Percentiles rank a stretch among this genome's conserved stretches.
phyloP scores from a whole-genome alignment of 2,329 filamentous ascomycete species.

The Paraphaeosphaeria minitans region DNA sequence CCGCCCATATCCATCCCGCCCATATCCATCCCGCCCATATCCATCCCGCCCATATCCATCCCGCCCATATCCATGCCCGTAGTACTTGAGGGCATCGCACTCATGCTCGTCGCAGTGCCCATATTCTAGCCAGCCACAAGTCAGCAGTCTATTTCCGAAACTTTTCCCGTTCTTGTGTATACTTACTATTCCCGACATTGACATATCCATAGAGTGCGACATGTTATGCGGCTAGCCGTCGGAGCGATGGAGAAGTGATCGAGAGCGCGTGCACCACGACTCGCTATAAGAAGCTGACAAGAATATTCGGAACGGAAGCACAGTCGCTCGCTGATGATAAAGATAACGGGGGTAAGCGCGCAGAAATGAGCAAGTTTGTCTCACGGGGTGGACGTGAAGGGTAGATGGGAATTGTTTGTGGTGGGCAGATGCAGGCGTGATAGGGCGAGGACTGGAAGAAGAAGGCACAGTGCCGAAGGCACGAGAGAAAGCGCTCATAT shows the following conservation, averaged over 20 bases:
- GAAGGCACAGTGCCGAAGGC: background rate
- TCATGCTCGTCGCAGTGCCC: slow-evolving; percentile 26
- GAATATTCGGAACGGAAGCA: background rate
- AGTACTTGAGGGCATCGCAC: slow-evolving; percentile 27
- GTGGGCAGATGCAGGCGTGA: background rate
- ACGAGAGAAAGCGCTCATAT: background rate
- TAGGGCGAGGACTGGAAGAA: background rate
- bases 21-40: slow-evolving; percentile 18
- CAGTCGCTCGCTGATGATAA: background rate
- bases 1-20: slow-evolving; percentile 32
- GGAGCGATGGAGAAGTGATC: background rate
- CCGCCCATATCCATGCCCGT: slow-evolving; percentile 14
- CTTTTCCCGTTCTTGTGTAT: no score
- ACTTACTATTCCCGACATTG: slow-evolving; percentile 16
- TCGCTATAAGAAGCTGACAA: background rate
- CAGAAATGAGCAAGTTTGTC: slow-evolving; percentile 10
- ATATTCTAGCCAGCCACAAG: background rate
- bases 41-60: slow-evolving; percentile 26
- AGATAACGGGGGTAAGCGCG: background rate
- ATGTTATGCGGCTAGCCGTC: slow-evolving; percentile 6
- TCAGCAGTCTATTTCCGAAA: background rate
- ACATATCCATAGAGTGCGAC: slow-evolving; percentile 20
- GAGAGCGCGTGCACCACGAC: background rate
- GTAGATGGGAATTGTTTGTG: background rate
- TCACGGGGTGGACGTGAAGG: background rate